Percentiles rank a stretch among this genome's conserved stretches.
These are phyloP conservation scores for Niebla homalea DNA, from an alignment of 495 filamentous ascomycete genomes.

Conservation along the genomic window DNA sequence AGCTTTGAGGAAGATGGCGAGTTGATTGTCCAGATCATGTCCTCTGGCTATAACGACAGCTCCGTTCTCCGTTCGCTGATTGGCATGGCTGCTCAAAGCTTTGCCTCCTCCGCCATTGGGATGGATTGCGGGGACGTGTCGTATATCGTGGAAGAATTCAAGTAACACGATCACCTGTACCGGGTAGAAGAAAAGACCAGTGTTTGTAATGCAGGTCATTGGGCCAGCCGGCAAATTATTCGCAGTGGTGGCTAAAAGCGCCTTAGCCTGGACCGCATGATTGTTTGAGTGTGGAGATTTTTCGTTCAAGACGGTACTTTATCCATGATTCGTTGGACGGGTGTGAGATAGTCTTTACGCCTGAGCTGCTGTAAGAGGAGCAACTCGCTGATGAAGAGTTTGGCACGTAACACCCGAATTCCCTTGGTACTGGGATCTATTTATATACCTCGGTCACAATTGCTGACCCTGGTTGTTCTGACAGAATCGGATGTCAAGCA, in stretches of 20 bases:
- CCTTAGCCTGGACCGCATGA: conserved; percentile 1
- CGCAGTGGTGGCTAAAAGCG: conserved; percentile 6
- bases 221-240: conserved; percentile 3
- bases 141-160: neutral
- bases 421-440: too few species aligned
- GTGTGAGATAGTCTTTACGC: neutral
- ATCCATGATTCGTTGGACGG: neutral
- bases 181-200: conserved; percentile 3
- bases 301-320: neutral
- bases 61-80: neutral
- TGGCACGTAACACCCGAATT: conserved; percentile 1
- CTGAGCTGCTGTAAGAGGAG: neutral
- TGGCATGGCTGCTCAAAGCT: neutral
- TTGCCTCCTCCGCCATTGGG: neutral
- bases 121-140: neutral
- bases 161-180: conserved; percentile 3
- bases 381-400: neutral
- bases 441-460: too few species aligned
- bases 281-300: neutral
- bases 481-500: too few species aligned
- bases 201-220: conserved; percentile 5
- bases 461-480: too few species aligned
- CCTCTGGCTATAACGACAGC: too few species aligned
- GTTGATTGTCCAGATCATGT: too few species aligned
- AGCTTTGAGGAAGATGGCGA: too few species aligned